phyloP scores from a whole-genome alignment of 768 basidiomycete species.

The Auricularia cornea region DNA sequence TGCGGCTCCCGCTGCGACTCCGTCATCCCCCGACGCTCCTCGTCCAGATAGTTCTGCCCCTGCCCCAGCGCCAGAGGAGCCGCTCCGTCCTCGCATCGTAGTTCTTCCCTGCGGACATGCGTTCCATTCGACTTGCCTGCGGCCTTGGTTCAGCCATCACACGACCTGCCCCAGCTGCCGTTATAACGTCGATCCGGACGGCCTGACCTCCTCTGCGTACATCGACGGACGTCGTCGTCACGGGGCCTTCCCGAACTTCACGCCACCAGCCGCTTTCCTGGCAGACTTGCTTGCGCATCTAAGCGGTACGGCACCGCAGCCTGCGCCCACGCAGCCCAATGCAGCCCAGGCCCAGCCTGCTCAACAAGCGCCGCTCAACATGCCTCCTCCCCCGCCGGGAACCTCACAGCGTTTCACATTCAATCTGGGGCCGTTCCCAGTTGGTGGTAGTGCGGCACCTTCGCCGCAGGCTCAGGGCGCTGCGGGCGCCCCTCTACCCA shows the following conservation, averaged over 20 bases:
- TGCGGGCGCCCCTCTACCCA: too few species aligned
- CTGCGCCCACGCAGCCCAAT: too few species aligned
- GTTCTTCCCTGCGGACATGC: conserved; percentile 73
- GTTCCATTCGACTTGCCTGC: conserved; percentile 69
- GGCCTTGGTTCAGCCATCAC: conserved; percentile 77
- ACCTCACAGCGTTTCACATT: background rate
- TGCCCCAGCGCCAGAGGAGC: background rate
- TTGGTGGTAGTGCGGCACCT: background rate
- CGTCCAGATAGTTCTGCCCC: background rate
- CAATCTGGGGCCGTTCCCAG: background rate
- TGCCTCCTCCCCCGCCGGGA: background rate
- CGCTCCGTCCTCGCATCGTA: conserved; percentile 31
- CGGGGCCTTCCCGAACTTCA: background rate
- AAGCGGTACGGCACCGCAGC: background rate
- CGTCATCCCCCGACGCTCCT: background rate
- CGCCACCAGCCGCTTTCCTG: background rate
- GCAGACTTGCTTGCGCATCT: background rate
- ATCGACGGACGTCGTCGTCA: background rate
- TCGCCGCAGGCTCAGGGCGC: background rate
- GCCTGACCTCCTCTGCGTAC: conserved; percentile 40
- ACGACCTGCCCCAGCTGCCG: conserved; percentile 81
- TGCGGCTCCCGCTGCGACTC: background rate
- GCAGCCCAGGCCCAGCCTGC: background rate
- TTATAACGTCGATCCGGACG: conserved; percentile 76
- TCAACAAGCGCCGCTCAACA: background rate